Percentiles rank a stretch among this genome's conserved stretches.
Evolutionary conservation across 805 yeast genomes (phyloP).

Genomic region (Metschnikowia matae): DNA sequence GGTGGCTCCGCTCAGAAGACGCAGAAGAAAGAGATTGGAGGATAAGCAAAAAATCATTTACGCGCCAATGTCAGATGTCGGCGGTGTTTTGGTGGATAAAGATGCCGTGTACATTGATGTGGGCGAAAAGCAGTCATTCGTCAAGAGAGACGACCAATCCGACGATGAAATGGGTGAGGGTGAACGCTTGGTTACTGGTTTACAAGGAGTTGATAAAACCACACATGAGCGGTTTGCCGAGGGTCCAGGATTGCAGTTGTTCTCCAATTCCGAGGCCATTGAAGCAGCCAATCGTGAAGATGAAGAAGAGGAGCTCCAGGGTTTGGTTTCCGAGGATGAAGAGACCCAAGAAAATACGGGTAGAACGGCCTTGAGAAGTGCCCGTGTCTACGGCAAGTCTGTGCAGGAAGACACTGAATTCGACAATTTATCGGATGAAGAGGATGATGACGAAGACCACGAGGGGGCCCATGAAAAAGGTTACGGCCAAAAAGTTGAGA

Average conservation of each 20-base stretch:
- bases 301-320: conserved; percentile 34
- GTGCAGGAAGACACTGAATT: conserved; percentile 45
- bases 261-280: conserved; percentile 56
- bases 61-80: conserved; percentile 99
- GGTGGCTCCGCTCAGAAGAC: conserved; percentile 43
- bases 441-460: conserved; percentile 36
- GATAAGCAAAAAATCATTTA: conserved; percentile 91
- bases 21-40: conserved; percentile 84
- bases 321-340: conserved; percentile 28
- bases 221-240: conserved; percentile 54
- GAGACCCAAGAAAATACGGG: conserved; percentile 48
- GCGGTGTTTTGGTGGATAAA: conserved; percentile 93
- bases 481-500: conserved; percentile 36
- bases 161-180: conserved; percentile 79
- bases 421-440: conserved; percentile 39
- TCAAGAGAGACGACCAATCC: conserved; percentile 27
- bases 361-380: conserved; percentile 56
- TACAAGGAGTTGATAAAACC: conserved; percentile 66
- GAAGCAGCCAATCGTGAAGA: conserved; percentile 28
- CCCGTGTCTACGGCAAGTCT: conserved; percentile 52
- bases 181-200: conserved; percentile 74
- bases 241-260: conserved; percentile 72
- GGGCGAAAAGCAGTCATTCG: conserved; percentile 51
- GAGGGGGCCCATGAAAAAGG: conserved; percentile 33
- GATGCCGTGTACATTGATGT: conserved; percentile 96